phyloP scores from a whole-genome alignment of 2,329 filamentous ascomycete species.

The Ascosphaera aggregata region DNA sequence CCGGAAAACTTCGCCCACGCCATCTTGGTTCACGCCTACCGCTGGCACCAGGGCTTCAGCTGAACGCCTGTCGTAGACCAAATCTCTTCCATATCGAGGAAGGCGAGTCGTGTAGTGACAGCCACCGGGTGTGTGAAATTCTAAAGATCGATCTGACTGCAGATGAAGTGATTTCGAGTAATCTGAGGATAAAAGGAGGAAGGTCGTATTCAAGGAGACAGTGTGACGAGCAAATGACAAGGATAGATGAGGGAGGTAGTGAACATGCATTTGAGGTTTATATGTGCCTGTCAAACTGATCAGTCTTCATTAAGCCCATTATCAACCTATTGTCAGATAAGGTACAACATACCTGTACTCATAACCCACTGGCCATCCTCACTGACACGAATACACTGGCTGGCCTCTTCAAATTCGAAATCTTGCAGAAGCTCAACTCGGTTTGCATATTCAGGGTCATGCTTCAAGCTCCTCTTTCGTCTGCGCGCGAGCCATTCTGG shows the following conservation, averaged over 20 bases:
- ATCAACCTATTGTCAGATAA: too few species aligned
- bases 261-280: conserved; percentile 78
- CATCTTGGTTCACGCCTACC: conserved; percentile 67
- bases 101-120: conserved; percentile 77
- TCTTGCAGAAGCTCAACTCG: conserved; percentile 89
- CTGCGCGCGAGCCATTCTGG: conserved; percentile 89
- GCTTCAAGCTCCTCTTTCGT: conserved; percentile 75
- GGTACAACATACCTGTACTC: conserved; percentile 59
- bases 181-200: conserved; percentile 67
- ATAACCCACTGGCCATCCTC: conserved; percentile 96
- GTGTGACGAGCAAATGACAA: conserved; percentile 91
- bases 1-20: conserved; percentile 76
- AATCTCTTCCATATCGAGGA: conserved; percentile 74
- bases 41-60: conserved; percentile 73
- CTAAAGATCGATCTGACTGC: conserved; percentile 72
- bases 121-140: conserved; percentile 78
- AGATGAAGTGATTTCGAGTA: conserved; percentile 89
- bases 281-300: conserved; percentile 28
- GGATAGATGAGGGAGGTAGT: conserved; percentile 78
- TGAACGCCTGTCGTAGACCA: conserved; percentile 60
- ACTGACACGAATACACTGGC: conserved; percentile 67
- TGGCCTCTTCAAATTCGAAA: conserved; percentile 94
- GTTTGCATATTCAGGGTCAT: conserved; percentile 79
- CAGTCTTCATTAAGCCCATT: neutral
- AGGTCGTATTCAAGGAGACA: conserved; percentile 73